Evolutionary conservation across 164 flowering plant genomes (phyloP).

Genomic region (Umbellularia californica): DNA sequence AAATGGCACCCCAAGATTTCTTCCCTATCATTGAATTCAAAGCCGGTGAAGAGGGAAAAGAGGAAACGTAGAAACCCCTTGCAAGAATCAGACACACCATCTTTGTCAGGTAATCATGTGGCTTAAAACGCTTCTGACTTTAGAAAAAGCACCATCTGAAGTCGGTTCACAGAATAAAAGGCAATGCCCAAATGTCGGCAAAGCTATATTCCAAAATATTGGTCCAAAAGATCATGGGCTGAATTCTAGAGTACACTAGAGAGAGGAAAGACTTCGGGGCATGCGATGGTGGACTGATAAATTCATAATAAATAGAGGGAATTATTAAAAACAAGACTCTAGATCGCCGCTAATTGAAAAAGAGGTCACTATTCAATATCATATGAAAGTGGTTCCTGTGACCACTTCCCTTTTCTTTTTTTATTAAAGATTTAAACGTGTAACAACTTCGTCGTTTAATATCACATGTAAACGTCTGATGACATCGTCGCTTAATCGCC

Average conservation of each 20-base stretch:
- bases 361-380: too few species aligned
- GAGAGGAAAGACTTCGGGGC: too few species aligned
- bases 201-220: slow-evolving; percentile 1
- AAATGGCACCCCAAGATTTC: not conserved
- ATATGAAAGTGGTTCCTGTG: too few species aligned
- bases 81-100: not conserved
- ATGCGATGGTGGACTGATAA: not conserved
- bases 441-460: too few species aligned
- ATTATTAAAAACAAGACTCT: too few species aligned
- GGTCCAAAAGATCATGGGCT: not conserved
- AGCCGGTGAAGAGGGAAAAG: not conserved
- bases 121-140: not conserved
- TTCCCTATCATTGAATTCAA: not conserved
- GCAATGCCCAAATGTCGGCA: slow-evolving; percentile 5
- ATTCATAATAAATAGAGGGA: too few species aligned
- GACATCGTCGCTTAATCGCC: too few species aligned
- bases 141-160: not conserved
- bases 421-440: too few species aligned
- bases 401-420: too few species aligned
- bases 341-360: too few species aligned
- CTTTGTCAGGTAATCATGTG: not conserved
- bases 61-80: not conserved
- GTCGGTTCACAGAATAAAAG: not conserved
- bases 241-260: too few species aligned
- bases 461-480: too few species aligned